These are phyloP conservation scores for Chaetomiaceae sp. DNA, from an alignment of 2,329 filamentous ascomycete genomes.

Conservation along the genomic window DNA sequence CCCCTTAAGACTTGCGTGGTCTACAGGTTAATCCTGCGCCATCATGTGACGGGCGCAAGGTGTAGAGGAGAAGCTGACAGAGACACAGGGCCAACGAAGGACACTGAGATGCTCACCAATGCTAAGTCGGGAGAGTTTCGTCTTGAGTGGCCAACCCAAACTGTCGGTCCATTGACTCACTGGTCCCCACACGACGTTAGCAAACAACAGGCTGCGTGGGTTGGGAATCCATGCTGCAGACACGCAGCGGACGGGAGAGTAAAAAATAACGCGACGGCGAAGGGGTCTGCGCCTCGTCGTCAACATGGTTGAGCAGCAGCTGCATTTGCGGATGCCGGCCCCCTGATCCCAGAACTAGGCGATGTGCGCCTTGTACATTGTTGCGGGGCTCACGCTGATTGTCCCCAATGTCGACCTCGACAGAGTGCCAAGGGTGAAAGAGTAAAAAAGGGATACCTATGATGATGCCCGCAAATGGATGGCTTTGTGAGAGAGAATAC, in stretches of 20 bases:
- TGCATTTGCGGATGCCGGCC: not conserved
- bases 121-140: conserved; percentile 3
- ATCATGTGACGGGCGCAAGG: conserved; percentile 5
- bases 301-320: not conserved
- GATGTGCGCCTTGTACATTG: too few species aligned
- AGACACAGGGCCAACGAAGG: not conserved
- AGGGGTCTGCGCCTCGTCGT: not conserved
- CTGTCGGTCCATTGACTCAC: too few species aligned
- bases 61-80: not conserved
- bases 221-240: too few species aligned
- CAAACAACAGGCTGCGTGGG: conserved; percentile 4
- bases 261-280: not conserved
- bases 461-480: too few species aligned
- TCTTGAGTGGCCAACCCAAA: too few species aligned
- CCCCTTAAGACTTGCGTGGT: not conserved
- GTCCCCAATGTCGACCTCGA: too few species aligned
- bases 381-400: too few species aligned
- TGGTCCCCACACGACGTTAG: too few species aligned
- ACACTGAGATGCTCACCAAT: conserved; percentile 3
- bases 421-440: too few species aligned
- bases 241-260: not conserved
- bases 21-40: conserved; percentile 2
- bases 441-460: too few species aligned
- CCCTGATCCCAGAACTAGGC: not conserved
- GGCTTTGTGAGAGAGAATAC: too few species aligned